Evolutionary conservation across 1,284 basidiomycete species (phyloP).

Genomic region (Ustanciosporium gigantosporum): DNA sequence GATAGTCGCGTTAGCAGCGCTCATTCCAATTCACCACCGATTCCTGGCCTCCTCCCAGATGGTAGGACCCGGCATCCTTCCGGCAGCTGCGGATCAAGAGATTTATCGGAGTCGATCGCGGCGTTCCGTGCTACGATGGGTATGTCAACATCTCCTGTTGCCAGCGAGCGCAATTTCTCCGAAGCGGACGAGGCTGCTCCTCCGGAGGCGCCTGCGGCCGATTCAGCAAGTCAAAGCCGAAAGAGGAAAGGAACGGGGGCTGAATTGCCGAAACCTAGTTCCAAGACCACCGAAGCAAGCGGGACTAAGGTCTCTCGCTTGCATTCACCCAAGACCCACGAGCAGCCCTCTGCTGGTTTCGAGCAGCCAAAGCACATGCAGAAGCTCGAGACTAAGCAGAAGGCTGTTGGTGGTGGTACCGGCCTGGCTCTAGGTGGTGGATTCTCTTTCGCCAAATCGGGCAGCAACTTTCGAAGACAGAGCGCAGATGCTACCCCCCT

Average conservation of each 20-base stretch:
- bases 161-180: conserved; percentile 10
- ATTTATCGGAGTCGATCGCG: conserved; percentile 30
- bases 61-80: conserved; percentile 39
- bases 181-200: conserved; percentile 6
- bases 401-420: conserved; percentile 5
- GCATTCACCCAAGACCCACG: background rate
- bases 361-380: conserved; percentile 29
- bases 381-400: conserved; percentile 11
- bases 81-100: conserved; percentile 26
- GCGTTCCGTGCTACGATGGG: conserved; percentile 34
- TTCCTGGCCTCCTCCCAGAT: conserved; percentile 33
- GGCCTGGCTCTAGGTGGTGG: conserved; percentile 35
- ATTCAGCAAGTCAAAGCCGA: no score
- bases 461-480: conserved; percentile 26
- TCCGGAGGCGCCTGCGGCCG: conserved; percentile 7
- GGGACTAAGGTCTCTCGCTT: background rate
- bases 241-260: conserved; percentile 20
- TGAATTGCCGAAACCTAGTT: conserved; percentile 16
- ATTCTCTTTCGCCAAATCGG: conserved; percentile 34
- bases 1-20: conserved; percentile 13
- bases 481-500: conserved; percentile 4
- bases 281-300: conserved; percentile 4
- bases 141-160: conserved; percentile 25
- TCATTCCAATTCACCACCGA: conserved; percentile 13
- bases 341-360: conserved; percentile 5